Base-by-base conservation (phyloP, 2,329 filamentous ascomycete species). In the Colletotrichum lupini region DNA sequence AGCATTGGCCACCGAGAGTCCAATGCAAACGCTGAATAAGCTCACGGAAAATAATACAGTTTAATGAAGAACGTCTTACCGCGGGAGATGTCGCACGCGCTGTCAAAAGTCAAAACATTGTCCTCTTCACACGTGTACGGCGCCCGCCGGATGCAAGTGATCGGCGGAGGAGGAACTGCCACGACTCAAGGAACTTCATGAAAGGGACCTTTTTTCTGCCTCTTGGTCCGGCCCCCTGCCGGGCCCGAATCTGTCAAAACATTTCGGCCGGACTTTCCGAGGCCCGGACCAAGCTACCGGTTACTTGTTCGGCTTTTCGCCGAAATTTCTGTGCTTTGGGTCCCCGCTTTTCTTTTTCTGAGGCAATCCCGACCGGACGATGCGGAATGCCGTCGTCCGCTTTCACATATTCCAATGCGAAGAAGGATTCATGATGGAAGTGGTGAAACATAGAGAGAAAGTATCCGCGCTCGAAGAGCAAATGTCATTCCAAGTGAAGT, bases 21-120 rank as follows among this genome's bases (percentile, higher is more conserved):
- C 62, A 57, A 57, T 65, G 62, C 62, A 42, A 22, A n/a, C 9
- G 22, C 32, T n/a, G 49, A 26, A 57, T 56, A 65, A 65, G 35
- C 52, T 65, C 32, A 5, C 52, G 32, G 62, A n/a, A 28, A n/a
- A 55, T 53, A 26, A 64, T 55, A 32, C 61, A 37, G n/a, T 37
- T 57, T 64, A 55, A 52, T 62, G 42, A 62, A 62, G 19, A 11
- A 28, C 11, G 4, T 46, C 59, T 30, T 14, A 49, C 42, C 26
- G 14, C 42, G 61, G 61, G 30, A 35, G 42, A 35, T 53, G 12
- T 26, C 24, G n/a, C 60, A 16, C 5, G 22, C 19, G n/a, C 22
- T 42, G 6, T 49, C 42, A 49, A 19, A 53, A 64, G 28, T 53
- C 46, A 53, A 22, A 35, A 53, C 30, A n/a, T 42, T 9, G 16